Base-by-base conservation (phyloP, 2,329 filamentous ascomycete genomes). In the Nemania sp. region DNA sequence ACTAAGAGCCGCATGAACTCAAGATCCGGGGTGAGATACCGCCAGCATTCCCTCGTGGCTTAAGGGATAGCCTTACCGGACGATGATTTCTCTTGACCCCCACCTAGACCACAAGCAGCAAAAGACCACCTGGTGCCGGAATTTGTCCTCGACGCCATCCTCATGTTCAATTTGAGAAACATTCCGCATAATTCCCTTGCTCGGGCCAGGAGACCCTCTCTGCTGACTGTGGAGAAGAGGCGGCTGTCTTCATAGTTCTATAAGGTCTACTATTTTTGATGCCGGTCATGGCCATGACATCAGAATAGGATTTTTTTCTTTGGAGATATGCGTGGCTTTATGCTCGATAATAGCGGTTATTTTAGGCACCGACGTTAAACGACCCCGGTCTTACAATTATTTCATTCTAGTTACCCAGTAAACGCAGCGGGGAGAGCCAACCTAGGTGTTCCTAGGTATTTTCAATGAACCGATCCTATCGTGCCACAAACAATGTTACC, bases 1-100 rank as follows among this genome's bases (percentile, higher is more conserved):
- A n/a, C n/a, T n/a, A n/a, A 40, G 43, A 34, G 48, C 48, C 42
- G n/a, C 42, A 33, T 42, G 22, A 20, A 23, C 41, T 36, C 41
- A 19, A 26, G 52, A 19, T 49, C 23, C 28, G 17, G n/a, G 26
- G 22, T 34, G 23, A 23, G 30, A 9, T 42, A 28, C 39, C 44
- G 47, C 48, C 42, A 51, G 43, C 15, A 55, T 47, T 17, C 14
- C 34, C 30, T 19, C 14, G 11, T 36, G 24, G 34, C 34, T 44
- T 40, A 8, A 14, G 11, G n/a, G 12, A 37, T 39, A 23, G 20
- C 23, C 17, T 31, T 49, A 41, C 39, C 48, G 44, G 40, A 55
- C 43, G 49, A 49, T 26, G 3, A 43, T 49, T 40, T n/a, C 28
- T 45, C 14, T 11, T 44, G 19, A 33, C 24, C 39, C 26, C 24